These are phyloP conservation scores for Eragrostis curvula DNA, from an alignment of 176 grass and related monocot genomes.

Conservation along the genomic window DNA sequence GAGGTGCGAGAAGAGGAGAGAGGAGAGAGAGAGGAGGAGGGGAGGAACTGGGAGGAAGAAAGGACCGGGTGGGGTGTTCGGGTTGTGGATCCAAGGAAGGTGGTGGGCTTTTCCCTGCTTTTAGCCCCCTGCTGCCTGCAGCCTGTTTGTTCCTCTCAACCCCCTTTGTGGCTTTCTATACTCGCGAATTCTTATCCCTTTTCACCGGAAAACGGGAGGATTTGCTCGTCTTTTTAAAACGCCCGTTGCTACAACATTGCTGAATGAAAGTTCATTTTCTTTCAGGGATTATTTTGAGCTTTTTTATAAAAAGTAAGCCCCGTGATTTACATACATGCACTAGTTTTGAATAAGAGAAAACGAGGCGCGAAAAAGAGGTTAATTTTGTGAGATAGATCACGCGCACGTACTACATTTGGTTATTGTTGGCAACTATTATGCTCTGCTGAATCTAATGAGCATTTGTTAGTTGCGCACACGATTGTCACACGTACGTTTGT, in stretches of 20 bases:
- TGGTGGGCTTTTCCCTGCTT: constrained; percentile 57
- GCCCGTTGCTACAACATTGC: background rate
- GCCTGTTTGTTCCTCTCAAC: background rate
- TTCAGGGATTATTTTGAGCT: too few relatives aligned
- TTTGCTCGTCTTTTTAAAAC: background rate
- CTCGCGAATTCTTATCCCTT: constrained; percentile 23
- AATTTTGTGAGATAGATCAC: too few relatives aligned
- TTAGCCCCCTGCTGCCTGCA: constrained; percentile 35
- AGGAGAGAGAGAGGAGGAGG: background rate
- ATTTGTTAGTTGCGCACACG: too few relatives aligned
- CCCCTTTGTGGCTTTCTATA: constrained; percentile 9
- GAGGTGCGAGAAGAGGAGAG: background rate
- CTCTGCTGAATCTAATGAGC: too few relatives aligned
- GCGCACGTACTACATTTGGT: too few relatives aligned
- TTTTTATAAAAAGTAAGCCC: too few relatives aligned
- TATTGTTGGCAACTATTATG: too few relatives aligned
- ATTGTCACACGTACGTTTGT: too few relatives aligned
- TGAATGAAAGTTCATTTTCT: background rate
- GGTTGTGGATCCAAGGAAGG: constrained; percentile 72
- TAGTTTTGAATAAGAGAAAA: too few relatives aligned
- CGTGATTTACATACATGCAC: background rate
- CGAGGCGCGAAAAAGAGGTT: too few relatives aligned
- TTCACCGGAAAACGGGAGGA: constrained; percentile 17
- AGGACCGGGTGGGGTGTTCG: constrained; percentile 25
- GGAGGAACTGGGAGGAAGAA: background rate